These are phyloP conservation scores for Centaurea solstitialis DNA, from an alignment of 129 eudicot genomes.

Conservation along the genomic window DNA sequence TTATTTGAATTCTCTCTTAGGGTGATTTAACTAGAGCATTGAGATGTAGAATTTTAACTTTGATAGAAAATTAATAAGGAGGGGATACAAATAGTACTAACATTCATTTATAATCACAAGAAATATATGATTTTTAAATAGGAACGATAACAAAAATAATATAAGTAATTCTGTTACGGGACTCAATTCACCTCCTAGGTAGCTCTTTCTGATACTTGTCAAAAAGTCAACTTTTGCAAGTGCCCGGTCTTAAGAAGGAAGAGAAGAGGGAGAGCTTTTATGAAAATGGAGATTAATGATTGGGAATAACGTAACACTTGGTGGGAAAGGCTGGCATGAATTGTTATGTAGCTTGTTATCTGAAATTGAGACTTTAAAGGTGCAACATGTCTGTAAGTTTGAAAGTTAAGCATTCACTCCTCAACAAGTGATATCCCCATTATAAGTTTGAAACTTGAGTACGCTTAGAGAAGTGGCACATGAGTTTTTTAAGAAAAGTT, in stretches of 20 bases:
- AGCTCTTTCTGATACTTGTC: not conserved
- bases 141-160: not conserved
- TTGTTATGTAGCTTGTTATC: too few species aligned
- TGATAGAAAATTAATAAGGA: not conserved
- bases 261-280: too few species aligned
- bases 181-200: not conserved
- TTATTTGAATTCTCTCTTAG: too few species aligned
- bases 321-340: too few species aligned
- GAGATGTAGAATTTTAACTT: not conserved
- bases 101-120: not conserved
- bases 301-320: not conserved
- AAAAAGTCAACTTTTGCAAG: too few species aligned
- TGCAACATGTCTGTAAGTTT: too few species aligned
- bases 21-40: not conserved
- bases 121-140: not conserved
- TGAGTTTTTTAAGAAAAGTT: too few species aligned
- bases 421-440: not conserved
- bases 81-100: not conserved
- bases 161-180: too few species aligned
- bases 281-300: not conserved
- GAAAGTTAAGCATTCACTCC: too few species aligned
- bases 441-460: not conserved
- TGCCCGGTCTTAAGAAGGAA: too few species aligned
- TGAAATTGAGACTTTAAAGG: not conserved
- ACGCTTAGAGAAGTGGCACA: not conserved